Evolutionary conservation across 352 stramenopile species (phyloP).

Genomic region (Globisporangium middletonii): DNA sequence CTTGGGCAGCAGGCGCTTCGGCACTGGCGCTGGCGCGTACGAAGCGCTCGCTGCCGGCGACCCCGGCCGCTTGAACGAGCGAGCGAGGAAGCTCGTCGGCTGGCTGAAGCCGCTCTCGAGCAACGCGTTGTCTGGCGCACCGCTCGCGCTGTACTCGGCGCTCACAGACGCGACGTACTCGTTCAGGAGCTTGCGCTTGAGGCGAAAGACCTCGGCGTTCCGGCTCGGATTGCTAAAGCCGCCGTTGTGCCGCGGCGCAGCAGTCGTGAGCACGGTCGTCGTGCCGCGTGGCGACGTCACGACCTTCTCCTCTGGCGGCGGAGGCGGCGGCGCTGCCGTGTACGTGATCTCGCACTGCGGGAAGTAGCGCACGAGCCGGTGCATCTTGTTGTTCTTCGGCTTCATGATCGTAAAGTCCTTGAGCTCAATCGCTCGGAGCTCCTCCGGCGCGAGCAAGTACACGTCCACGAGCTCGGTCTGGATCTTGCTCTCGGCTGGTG

Average conservation of each 20-base stretch:
- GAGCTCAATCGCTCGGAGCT: slow-evolving; percentile 52
- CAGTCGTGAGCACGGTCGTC: slow-evolving; percentile 24
- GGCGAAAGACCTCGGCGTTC: slow-evolving; percentile 57
- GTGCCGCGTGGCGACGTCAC: slow-evolving; percentile 49
- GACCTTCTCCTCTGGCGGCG: slow-evolving; percentile 49
- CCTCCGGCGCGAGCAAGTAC: slow-evolving; percentile 63
- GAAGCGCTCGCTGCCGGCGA: slow-evolving; percentile 11
- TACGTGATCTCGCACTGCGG: slow-evolving; percentile 70
- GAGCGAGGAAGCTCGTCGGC: background rate
- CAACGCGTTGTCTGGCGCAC: background rate
- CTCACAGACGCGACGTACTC: slow-evolving; percentile 42
- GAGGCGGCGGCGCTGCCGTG: slow-evolving; percentile 43
- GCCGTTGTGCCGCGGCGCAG: slow-evolving; percentile 50
- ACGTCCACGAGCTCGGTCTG: slow-evolving; percentile 64
- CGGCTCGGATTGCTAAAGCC: slow-evolving; percentile 71
- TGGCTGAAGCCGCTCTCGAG: background rate
- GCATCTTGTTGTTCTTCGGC: slow-evolving; percentile 74
- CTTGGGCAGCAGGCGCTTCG: slow-evolving; percentile 26
- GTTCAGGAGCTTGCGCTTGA: slow-evolving; percentile 58
- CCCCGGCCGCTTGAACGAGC: slow-evolving; percentile 15
- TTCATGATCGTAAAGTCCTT: slow-evolving; percentile 85
- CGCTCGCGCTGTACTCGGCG: background rate
- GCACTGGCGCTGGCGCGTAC: slow-evolving; percentile 2
- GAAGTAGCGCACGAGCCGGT: slow-evolving; percentile 61
- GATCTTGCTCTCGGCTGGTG: background rate